A percentile compares a stretch with the other conserved stretches of the same genome.
These are phyloP conservation scores for Globisporangium sylvaticum DNA, from an alignment of 352 stramenopile genomes.

Conservation along the genomic window DNA sequence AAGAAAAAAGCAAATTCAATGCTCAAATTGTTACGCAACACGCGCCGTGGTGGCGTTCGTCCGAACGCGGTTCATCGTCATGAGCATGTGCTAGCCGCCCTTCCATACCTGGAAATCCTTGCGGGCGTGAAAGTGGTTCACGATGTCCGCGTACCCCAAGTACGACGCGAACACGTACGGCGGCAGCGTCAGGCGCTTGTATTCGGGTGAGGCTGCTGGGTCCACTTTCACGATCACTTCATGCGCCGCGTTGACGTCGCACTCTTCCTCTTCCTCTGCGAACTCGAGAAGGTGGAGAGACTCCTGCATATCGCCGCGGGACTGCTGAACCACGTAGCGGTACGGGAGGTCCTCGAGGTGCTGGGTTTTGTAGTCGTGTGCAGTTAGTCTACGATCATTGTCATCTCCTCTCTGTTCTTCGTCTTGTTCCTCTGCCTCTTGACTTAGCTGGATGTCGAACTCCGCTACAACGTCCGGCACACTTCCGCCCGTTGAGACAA, in stretches of 20 bases:
- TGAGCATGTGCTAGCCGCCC: not conserved
- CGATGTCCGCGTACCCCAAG: not conserved
- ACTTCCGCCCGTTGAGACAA: too few relatives aligned
- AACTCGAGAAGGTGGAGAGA: not conserved
- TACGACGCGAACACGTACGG: constrained; percentile 6
- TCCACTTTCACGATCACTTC: not conserved
- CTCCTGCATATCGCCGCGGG: not conserved
- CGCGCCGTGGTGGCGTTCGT: not conserved
- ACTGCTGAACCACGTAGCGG: not conserved
- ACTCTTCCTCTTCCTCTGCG: not conserved
- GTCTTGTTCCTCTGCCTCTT: too few relatives aligned
- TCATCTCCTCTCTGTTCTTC: too few relatives aligned
- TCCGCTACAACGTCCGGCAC: too few relatives aligned
- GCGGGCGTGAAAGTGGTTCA: not conserved
- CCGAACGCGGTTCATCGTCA: not conserved
- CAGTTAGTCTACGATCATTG: too few relatives aligned
- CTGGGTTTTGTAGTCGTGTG: too few relatives aligned
- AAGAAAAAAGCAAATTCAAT: too few relatives aligned
- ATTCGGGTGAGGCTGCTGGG: not conserved
- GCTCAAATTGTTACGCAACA: not conserved
- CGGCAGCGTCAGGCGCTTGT: not conserved
- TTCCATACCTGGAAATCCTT: not conserved
- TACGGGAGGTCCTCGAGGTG: too few relatives aligned
- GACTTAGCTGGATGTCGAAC: too few relatives aligned
- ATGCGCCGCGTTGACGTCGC: not conserved